Base-by-base conservation (phyloP, 352 stramenopile species). In the Aphanomyces invadans region DNA sequence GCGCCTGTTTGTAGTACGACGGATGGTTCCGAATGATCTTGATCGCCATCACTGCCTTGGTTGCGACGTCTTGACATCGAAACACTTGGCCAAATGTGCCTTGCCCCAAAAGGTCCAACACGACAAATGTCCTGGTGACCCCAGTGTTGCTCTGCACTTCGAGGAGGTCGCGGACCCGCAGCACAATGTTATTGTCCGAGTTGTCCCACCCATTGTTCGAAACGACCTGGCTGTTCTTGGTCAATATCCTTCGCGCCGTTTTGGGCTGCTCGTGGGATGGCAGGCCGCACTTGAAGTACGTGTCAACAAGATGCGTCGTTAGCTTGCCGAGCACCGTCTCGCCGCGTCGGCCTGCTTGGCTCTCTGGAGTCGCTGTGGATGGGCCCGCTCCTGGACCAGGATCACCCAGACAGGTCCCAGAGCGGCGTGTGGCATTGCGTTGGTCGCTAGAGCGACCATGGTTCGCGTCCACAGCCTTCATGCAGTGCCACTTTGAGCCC, bases 1-100 rank as follows among this genome's bases (percentile, higher is more conserved):
- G 87, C 79, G 29, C 87, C 69, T 71, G 65, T 21, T 71, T 67
- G 60, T 68, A 68, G 36, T 71, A 68, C 17, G 53, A 59, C 23
- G 65, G 54, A 51, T 68, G 55, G 2, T 68, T 71, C 1, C 49
- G 55, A 17, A 65, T 68, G 19, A 65, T 59, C 26, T 97, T 97
- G 62, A 95, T 92, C 1, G 86, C 86, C 3, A 96, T 84, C 31
- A 92, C 76, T 32, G 71, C 59, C 21, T 87, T 73, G 2, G 73
- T 84, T 48, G 77, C 62, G 4, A 69, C 69, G 39, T 89, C 74
- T 54, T 86, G 68, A 63, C 88, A 96, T 42, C 83, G 71, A 63
- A 97, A 96, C 17, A 97, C 90, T 81, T 98, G 92, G 17, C 90
- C 92, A 75, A 98, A 98, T 7, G 89, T 96, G 4, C 92, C 92